Percentiles rank a stretch among this genome's conserved stretches.
phyloP scores from a whole-genome alignment of 176 grass and related monocot species.

The Triticum monococcum region DNA sequence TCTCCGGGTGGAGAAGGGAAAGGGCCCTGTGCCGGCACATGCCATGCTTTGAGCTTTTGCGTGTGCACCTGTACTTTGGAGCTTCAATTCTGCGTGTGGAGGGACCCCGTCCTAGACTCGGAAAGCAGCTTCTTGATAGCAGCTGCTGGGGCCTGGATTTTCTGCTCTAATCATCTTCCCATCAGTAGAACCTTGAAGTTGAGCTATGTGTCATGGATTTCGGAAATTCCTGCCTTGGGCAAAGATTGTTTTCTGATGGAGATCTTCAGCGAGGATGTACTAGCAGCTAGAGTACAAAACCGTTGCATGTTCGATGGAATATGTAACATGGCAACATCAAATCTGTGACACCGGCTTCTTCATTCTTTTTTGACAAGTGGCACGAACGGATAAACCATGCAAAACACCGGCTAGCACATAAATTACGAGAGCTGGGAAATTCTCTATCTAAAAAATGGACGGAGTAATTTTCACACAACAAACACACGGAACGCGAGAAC shows the following conservation, averaged over 20 bases:
- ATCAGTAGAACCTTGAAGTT: constrained; percentile 19
- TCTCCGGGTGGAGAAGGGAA: background rate
- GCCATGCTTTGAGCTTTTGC: constrained; percentile 19
- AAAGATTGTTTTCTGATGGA: background rate
- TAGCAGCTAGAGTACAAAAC: background rate
- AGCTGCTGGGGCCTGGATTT: background rate
- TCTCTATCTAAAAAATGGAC: background rate
- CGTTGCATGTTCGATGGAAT: background rate
- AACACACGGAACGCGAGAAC: too few relatives aligned
- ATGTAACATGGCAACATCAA: background rate
- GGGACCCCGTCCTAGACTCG: constrained; percentile 4
- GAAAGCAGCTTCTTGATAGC: background rate
- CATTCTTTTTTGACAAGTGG: background rate
- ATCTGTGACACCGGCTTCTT: background rate
- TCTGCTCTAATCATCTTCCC: constrained; percentile 15
- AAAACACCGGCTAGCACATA: background rate
- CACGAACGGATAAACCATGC: too few relatives aligned
- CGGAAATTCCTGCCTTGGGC: background rate
- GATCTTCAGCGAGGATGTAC: background rate
- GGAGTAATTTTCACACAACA: too few relatives aligned
- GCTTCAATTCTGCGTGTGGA: constrained; percentile 36
- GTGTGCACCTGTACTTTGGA: constrained; percentile 23
- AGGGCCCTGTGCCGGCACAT: constrained; percentile 32
- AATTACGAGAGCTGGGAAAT: background rate
- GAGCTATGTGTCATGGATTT: background rate